Base-by-base conservation (phyloP, 345 rosid species). In the Pistacia integerrima region DNA sequence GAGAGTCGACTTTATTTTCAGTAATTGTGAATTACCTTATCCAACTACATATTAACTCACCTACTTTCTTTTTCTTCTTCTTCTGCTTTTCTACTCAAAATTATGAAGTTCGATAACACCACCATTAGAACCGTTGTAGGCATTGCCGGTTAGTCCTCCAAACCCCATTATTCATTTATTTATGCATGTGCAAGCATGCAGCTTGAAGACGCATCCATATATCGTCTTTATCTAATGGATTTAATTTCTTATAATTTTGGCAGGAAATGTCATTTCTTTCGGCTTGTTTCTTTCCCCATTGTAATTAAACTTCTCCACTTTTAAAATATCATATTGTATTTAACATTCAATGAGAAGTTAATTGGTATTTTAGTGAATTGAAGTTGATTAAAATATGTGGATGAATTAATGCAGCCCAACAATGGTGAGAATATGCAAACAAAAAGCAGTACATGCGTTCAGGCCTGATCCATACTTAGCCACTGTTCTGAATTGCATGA, bases 401-500 rank as follows among this genome's bases (percentile, higher is more conserved):
- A 7, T 62, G 51, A 14, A 28, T 30, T 11, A 5, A 13, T 74
- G 76, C 87, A 94, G 97, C 36, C 94, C 97, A 36, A 94, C 97
- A 8, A 84, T 92, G 60, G 1, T 72, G 7, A 74, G 60, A 67
- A 91, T 92, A 80, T 18, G 41, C 5, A 91, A 92, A 85, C 76
- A 69, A 17, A 91, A 89, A 80, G 79, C 84, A 0, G 90, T 84
- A 36, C 61, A 76, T 54, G 88, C 87, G 4, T 94, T 89, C 85
- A 89, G 85, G 76, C 84, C 93, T 0, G 93, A 94, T 83, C 98
- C 97, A 0, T 93, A 93, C n/a, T 12, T 92, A 11, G 91, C 93
- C 0, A 90, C 94, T 0, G 68, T 90, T n/a, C 68, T 93, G 18
- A 93, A 90, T 54, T 93, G 98, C 51, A 76, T 81, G 75, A 65